Conservation (phyloP, 371 early-diverging fungal genomes). For the Mortierella polycephala region DNA sequence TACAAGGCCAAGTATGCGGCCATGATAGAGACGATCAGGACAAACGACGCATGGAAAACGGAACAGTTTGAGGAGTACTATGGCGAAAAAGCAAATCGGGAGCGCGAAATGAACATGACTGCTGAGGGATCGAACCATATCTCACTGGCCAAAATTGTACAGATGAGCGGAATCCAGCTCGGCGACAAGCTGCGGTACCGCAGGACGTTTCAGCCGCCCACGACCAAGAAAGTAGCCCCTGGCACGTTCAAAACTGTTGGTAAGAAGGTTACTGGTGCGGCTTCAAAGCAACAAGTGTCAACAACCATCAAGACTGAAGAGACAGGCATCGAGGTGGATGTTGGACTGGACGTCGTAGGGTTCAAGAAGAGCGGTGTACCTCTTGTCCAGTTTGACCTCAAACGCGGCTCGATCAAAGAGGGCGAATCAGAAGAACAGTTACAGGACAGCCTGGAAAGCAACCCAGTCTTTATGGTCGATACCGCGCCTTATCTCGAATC, state of each 20-base stretch:
- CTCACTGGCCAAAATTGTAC: constrained; percentile 9
- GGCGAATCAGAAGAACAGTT: not conserved
- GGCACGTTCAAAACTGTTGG: no score
- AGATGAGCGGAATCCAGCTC: constrained; percentile 7
- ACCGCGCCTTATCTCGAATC: constrained; percentile 1
- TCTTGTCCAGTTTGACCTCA: constrained; percentile 2
- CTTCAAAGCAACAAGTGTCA: no score
- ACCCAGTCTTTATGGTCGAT: constrained; percentile 3
- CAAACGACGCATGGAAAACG: constrained; percentile 11
- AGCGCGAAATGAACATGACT: constrained; percentile 2
- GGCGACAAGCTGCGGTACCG: constrained; percentile 18
- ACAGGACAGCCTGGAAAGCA: not conserved
- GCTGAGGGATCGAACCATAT: constrained; percentile 16
- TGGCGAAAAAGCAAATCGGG: constrained; percentile 20
- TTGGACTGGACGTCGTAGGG: not conserved
- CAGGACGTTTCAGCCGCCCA: constrained; percentile 3
- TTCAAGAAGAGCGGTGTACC: constrained; percentile 2
- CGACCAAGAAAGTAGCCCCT: not conserved
- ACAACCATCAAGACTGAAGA: not conserved
- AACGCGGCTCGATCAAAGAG: not conserved
- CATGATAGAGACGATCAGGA: not conserved
- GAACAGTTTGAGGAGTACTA: constrained; percentile 20
- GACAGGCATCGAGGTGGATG: not conserved
- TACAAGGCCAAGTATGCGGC: constrained; percentile 1
- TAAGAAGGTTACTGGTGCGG: no score